These are phyloP conservation scores for Plantago major DNA, from an alignment of 257 asterid species.

Conservation along the genomic window DNA sequence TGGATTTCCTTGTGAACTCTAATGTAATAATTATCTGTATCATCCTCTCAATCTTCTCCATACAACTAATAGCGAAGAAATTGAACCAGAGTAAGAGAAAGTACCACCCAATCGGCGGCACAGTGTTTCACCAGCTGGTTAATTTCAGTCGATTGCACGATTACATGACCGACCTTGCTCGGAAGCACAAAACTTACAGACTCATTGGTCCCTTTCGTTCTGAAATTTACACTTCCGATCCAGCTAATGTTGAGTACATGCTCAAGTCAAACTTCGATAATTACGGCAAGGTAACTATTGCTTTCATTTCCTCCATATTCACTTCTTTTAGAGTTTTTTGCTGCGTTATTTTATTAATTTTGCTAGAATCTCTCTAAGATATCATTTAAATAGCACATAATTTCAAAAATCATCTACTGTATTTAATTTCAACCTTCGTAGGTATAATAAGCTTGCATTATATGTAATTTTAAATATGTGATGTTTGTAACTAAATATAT, in stretches of 20 bases:
- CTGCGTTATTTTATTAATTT: no score
- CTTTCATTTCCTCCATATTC: background rate
- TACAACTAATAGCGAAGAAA: slow-evolving; percentile 20
- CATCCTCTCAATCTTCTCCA: slow-evolving; percentile 12
- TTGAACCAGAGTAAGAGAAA: slow-evolving; percentile 26
- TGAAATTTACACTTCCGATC: slow-evolving; percentile 63
- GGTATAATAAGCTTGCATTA: no score
- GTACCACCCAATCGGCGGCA: slow-evolving; percentile 67
- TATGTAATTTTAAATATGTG: no score
- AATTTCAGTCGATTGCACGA: slow-evolving; percentile 58
- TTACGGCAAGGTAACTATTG: slow-evolving; percentile 51
- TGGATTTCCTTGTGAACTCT: slow-evolving; percentile 19
- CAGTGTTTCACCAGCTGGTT: slow-evolving; percentile 43
- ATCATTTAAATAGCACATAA: no score
- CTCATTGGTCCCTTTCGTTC: slow-evolving; percentile 41
- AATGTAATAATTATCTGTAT: slow-evolving; percentile 22
- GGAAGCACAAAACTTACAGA: slow-evolving; percentile 49
- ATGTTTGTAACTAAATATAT: no score
- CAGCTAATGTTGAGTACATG: slow-evolving; percentile 58
- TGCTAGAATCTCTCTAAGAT: no score
- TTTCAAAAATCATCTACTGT: no score
- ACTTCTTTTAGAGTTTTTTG: no score
- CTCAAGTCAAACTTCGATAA: slow-evolving; percentile 60
- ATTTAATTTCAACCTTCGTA: no score
- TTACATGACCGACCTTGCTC: slow-evolving; percentile 63